Evolutionary conservation across 768 basidiomycete genomes (phyloP).

Genomic region (Rhodotorula babjevae): DNA sequence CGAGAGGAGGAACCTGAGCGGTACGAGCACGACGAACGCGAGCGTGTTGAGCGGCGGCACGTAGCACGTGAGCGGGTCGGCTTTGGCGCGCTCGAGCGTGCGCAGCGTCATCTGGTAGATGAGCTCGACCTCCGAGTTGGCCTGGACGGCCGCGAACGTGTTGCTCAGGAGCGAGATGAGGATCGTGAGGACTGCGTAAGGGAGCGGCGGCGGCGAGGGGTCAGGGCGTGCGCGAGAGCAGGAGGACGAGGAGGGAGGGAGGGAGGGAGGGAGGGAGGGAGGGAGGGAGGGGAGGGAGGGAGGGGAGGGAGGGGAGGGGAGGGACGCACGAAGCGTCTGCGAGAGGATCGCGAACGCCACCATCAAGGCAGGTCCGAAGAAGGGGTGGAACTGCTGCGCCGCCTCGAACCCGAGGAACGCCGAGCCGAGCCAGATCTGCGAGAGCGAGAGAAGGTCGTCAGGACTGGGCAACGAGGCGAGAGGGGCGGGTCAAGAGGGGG

Average conservation of each 20-base stretch:
- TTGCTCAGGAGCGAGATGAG: conserved; percentile 69
- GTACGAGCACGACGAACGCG: conserved; percentile 79
- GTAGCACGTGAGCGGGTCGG: conserved; percentile 42
- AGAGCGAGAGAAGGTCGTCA: no score
- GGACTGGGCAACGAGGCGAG: no score
- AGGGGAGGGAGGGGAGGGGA: not conserved
- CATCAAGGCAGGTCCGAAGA: conserved; percentile 37
- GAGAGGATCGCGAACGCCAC: conserved; percentile 23
- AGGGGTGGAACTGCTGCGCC: conserved; percentile 35
- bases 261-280: not conserved
- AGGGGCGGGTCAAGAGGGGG: no score
- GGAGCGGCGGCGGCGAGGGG: not conserved
- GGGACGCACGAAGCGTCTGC: conserved; percentile 21
- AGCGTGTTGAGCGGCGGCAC: conserved; percentile 87
- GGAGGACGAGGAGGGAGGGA: not conserved
- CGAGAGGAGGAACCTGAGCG: conserved; percentile 71
- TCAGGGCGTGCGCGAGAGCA: not conserved
- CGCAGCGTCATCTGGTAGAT: conserved; percentile 38
- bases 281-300: not conserved
- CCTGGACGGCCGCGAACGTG: conserved; percentile 87
- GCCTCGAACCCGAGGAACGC: conserved; percentile 39
- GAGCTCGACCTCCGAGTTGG: conserved; percentile 59
- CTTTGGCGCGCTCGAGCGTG: conserved; percentile 77
- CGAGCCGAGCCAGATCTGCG: conserved; percentile 31
- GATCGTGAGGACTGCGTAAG: conserved; percentile 71